Evolutionary conservation across 352 stramenopile genomes (phyloP), one percentile per base, ranked within the genome.

Genomic region (Pythium volutum): DNA sequence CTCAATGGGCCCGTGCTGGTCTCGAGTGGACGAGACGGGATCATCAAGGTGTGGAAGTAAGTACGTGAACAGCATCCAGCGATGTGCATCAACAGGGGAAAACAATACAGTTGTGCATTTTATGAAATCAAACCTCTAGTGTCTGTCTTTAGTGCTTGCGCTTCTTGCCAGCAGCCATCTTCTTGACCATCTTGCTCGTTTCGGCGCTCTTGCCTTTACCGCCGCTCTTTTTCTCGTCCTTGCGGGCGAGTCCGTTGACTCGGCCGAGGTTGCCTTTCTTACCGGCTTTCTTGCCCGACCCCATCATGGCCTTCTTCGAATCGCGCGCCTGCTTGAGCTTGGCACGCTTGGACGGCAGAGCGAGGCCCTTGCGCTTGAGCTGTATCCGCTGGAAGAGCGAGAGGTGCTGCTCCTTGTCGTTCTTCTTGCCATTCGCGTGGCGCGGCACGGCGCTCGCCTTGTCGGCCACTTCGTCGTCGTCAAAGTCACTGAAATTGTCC

Each of bases 21-120:
- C 26, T 98, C 95, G 18, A 90, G 87, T 59, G 94, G 88, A 27
- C 82, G 95, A 49, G 97, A 99, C 76, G 94, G 93, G 29, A 89
- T 97, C 64, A 97, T 99, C 62, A 99, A 99, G 74, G 75, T 98
- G 50, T 99, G 94, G 93, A 93, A 95, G 55, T 99, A 72, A 36
- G n/a, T n/a, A n/a, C 31, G 31, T 36, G 3, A 36, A 11, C 31
- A 36, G 31, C 31, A 15, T 36, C 31, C 10, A 15, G 31, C 31
- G 31, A 36, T 27, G 47, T 45, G 41, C 33, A 33, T 55, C 18
- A 38, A 51, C 2, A 53, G 7, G 12, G 16, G 50, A 26, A 22
- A 48, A n/a, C n/a, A 57, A 57, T 48, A 48, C 34, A 57, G 51
- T 20, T 14, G 18, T 47, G 36, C 51, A 58, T 58, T 56, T 20